Conservation (phyloP, 140 eudicot species). For the Senecio squalidus region DNA sequence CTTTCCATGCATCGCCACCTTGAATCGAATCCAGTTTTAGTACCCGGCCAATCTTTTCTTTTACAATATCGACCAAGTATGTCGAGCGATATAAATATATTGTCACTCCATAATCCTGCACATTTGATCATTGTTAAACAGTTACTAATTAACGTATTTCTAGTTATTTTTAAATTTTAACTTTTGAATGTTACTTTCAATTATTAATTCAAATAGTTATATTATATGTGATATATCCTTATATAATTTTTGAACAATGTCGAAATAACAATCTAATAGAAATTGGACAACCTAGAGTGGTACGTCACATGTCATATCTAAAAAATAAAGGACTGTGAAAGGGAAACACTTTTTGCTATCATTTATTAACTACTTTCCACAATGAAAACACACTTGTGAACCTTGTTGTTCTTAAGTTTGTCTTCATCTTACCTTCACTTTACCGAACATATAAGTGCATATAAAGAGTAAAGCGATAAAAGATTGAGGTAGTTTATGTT, state of each 20-base stretch:
- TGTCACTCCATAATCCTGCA: slow-evolving; percentile 58
- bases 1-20: slow-evolving; percentile 61
- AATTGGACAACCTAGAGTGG: background rate
- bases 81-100: slow-evolving; percentile 44
- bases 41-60: slow-evolving; percentile 38
- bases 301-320: slow-evolving; percentile 14
- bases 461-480: no score
- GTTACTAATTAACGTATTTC: background rate
- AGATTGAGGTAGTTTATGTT: no score
- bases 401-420: slow-evolving; percentile 20
- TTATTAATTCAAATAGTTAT: no score
- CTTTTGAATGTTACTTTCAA: no score
- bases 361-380: slow-evolving; percentile 26
- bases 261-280: no score
- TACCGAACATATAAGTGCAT: background rate
- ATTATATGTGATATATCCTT: no score
- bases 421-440: slow-evolving; percentile 14
- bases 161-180: no score
- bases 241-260: no score
- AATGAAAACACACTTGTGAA: slow-evolving; percentile 26
- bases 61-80: slow-evolving; percentile 50
- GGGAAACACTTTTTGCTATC: slow-evolving; percentile 19
- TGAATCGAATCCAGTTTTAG: slow-evolving; percentile 46
- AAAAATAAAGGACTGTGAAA: slow-evolving; percentile 14
- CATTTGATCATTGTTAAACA: slow-evolving; percentile 1